Evolutionary conservation across 2,329 filamentous ascomycete genomes (phyloP).

Genomic region (Microsporum canis): DNA sequence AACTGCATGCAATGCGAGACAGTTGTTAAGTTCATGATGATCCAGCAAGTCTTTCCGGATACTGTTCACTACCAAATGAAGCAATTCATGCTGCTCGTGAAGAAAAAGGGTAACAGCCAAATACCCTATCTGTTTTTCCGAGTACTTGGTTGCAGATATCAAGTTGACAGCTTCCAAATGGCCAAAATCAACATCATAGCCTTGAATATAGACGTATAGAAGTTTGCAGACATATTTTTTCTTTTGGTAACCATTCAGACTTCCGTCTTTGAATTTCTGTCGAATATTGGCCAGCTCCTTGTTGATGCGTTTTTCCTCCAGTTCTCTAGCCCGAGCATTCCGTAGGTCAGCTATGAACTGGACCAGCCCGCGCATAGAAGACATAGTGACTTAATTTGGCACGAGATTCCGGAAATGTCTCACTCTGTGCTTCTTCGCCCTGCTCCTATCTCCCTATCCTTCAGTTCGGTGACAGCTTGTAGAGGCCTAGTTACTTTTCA

Average conservation of each 20-base stretch:
- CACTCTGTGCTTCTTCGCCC: neutral
- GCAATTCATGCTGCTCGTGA: constrained; percentile 89
- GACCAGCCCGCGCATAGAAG: constrained; percentile 60
- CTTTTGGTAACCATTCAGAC: constrained; percentile 90
- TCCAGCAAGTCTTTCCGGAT: constrained; percentile 93
- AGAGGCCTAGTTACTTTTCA: constrained; percentile 7
- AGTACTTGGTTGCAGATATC: constrained; percentile 93
- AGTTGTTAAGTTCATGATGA: constrained; percentile 96
- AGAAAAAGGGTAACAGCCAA: constrained; percentile 93
- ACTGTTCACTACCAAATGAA: constrained; percentile 95
- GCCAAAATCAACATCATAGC: constrained; percentile 98
- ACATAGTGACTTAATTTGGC: constrained; percentile 23
- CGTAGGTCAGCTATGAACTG: constrained; percentile 96
- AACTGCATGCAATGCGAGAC: constrained; percentile 89
- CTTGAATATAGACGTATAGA: constrained; percentile 96
- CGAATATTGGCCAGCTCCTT: constrained; percentile 98
- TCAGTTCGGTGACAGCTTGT: constrained; percentile 2
- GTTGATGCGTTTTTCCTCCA: constrained; percentile 98
- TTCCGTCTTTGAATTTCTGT: constrained; percentile 96
- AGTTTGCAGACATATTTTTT: constrained; percentile 99
- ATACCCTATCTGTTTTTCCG: constrained; percentile 98
- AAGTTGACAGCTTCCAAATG: constrained; percentile 97
- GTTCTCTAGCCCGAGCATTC: constrained; percentile 85
- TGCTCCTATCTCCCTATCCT: neutral
- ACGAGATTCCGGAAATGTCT: neutral